These are phyloP conservation scores for Podila horticola DNA, from an alignment of 192 early-diverging fungal species.

Conservation along the genomic window DNA sequence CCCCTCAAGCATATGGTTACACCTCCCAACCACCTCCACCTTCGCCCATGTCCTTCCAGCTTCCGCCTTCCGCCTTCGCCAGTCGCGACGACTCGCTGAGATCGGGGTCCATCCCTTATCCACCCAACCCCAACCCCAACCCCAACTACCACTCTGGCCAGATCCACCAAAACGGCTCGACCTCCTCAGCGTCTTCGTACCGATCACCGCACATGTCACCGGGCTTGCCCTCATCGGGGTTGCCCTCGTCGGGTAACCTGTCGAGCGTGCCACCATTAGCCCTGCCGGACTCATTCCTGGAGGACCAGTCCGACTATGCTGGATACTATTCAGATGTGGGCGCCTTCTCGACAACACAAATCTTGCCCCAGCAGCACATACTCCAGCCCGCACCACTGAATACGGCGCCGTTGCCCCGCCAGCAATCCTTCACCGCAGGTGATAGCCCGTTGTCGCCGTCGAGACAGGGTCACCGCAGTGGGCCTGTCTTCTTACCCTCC, in stretches of 20 bases:
- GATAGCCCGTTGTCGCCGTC: background rate
- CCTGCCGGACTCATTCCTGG: constrained; percentile 36
- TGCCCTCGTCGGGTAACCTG: constrained; percentile 8
- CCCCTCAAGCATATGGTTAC: constrained; percentile 16
- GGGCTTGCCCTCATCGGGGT: constrained; percentile 14
- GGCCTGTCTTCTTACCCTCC: constrained; percentile 15
- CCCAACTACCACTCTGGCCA: constrained; percentile 2
- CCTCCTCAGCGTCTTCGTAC: constrained; percentile 22
- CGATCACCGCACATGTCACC: constrained; percentile 41
- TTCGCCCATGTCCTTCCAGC: constrained; percentile 23
- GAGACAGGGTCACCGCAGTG: background rate
- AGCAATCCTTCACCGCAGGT: background rate
- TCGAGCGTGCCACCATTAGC: constrained; percentile 29
- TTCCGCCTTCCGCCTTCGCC: constrained; percentile 42
- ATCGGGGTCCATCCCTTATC: constrained; percentile 30
- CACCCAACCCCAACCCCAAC: constrained; percentile 6
- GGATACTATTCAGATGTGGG: constrained; percentile 52
- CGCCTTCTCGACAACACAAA: constrained; percentile 21
- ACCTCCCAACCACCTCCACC: constrained; percentile 30
- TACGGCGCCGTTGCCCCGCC: background rate
- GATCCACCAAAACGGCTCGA: background rate
- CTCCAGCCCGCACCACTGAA: constrained; percentile 4
- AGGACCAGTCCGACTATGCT: constrained; percentile 42
- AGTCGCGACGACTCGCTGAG: constrained; percentile 20
- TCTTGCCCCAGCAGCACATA: constrained; percentile 8